Evolutionary conservation across 1,284 basidiomycete species (phyloP).

Genomic region (Cutaneotrichosporon mucoides): DNA sequence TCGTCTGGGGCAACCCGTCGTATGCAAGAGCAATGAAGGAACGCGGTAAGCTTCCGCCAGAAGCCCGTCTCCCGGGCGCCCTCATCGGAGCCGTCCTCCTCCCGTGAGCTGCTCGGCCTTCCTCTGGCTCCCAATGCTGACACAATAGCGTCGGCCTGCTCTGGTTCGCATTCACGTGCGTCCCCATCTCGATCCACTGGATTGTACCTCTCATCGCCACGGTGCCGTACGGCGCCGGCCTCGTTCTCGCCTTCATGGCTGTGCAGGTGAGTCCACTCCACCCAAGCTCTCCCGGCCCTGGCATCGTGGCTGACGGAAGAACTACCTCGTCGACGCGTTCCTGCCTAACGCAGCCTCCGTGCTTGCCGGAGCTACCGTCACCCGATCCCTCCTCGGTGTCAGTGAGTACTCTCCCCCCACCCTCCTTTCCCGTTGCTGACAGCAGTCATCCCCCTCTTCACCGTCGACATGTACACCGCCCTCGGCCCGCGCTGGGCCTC

Average conservation of each 20-base stretch:
- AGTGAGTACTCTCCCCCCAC: not conserved
- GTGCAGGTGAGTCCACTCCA: conserved; percentile 7
- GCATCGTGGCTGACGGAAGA: no score
- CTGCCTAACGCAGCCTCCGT: conserved; percentile 54
- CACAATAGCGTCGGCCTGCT: conserved; percentile 13
- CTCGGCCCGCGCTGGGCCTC: conserved; percentile 60
- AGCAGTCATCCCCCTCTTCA: conserved; percentile 57
- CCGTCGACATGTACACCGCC: conserved; percentile 56
- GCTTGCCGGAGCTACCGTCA: conserved; percentile 64
- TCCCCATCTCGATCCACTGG: conserved; percentile 57
- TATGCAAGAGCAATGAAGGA: conserved; percentile 21
- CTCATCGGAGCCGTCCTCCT: conserved; percentile 57
- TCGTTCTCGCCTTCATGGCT: conserved; percentile 33
- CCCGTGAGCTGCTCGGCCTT: no score
- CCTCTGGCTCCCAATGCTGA: not conserved
- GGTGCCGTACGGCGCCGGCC: conserved; percentile 56
- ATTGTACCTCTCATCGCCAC: conserved; percentile 60
- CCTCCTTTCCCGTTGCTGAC: not conserved
- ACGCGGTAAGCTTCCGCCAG: conserved; percentile 29
- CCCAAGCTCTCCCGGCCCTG: no score
- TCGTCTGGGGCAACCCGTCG: conserved; percentile 27
- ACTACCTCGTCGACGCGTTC: conserved; percentile 63
- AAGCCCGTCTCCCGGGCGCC: conserved; percentile 59
- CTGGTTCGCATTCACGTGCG: conserved; percentile 54
- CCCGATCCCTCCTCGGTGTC: conserved; percentile 60